Conservation (phyloP, 306 rosid species). For the Prunus davidiana region DNA sequence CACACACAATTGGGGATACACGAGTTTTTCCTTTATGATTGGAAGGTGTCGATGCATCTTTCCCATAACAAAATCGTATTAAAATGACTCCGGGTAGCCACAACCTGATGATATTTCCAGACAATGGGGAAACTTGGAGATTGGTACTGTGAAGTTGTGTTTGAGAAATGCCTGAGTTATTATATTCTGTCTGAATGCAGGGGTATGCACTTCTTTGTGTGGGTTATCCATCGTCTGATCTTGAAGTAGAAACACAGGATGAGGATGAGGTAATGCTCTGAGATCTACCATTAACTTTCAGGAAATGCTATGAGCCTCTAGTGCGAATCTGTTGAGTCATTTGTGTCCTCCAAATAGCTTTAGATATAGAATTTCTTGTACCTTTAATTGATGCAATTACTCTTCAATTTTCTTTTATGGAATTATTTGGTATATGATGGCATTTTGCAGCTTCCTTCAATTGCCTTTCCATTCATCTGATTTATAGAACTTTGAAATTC, state of each 20-base stretch:
- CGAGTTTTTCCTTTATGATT: neutral
- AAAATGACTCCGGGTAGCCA: neutral
- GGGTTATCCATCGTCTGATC: conserved; percentile 83
- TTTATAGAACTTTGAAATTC: conserved; percentile 3
- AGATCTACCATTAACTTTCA: conserved; percentile 10
- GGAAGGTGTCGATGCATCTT: neutral
- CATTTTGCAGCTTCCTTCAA: neutral
- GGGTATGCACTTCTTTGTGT: conserved; percentile 99
- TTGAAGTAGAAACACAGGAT: conserved; percentile 98
- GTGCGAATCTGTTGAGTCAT: neutral
- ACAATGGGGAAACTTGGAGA: neutral
- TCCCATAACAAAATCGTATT: neutral
- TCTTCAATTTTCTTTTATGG: neutral
- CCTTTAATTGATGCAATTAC: neutral
- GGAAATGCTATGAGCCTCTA: conserved; percentile 8
- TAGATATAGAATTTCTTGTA: neutral
- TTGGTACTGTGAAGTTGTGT: neutral
- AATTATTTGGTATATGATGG: neutral
- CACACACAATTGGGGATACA: neutral
- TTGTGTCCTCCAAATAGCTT: neutral
- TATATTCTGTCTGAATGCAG: conserved; percentile 40
- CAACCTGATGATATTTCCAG: neutral
- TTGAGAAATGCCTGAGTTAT: neutral
- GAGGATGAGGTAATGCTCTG: conserved; percentile 84
- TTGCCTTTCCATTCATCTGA: conserved; percentile 3